phyloP scores from a whole-genome alignment of 176 grass and related monocot species.

The Pontederia paniculata region DNA sequence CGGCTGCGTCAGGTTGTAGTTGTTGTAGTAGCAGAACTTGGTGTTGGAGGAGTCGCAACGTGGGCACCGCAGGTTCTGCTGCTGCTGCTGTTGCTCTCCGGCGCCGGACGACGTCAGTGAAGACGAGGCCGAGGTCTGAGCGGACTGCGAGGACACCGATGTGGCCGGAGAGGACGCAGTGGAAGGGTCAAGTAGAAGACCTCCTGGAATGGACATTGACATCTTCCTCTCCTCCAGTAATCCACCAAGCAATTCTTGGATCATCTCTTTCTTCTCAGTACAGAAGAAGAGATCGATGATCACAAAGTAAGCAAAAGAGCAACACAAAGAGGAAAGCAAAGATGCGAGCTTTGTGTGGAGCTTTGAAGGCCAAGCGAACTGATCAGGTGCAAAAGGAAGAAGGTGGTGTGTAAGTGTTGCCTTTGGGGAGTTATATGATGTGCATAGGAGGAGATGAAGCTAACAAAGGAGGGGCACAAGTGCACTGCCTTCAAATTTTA shows the following conservation, averaged over 20 bases:
- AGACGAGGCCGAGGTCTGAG: background rate
- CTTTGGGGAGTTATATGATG: no score
- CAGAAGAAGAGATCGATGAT: no score
- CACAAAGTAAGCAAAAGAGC: no score
- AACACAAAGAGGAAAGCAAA: no score
- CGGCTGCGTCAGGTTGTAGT: slow-evolving; percentile 80
- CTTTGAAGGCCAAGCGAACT: no score
- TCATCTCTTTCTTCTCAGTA: background rate
- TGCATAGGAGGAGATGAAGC: no score
- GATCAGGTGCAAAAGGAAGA: no score
- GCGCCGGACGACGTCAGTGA: background rate
- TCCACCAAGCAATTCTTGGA: background rate
- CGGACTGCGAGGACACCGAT: background rate
- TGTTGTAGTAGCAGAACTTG: slow-evolving; percentile 99
- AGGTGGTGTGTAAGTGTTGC: no score
- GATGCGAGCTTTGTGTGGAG: no score
- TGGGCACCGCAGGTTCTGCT: slow-evolving; percentile 36
- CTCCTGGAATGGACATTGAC: background rate
- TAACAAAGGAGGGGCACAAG: no score
- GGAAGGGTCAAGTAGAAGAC: background rate
- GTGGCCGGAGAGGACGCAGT: background rate
- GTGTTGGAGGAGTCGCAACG: slow-evolving; percentile 67
- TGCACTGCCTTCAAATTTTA: no score
- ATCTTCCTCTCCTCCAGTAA: background rate
- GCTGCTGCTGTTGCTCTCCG: background rate